Percentiles rank a stretch among this genome's conserved stretches.
These are phyloP conservation scores for Tricholoma bakamatsutake DNA, from an alignment of 768 basidiomycete genomes.

Conservation along the genomic window DNA sequence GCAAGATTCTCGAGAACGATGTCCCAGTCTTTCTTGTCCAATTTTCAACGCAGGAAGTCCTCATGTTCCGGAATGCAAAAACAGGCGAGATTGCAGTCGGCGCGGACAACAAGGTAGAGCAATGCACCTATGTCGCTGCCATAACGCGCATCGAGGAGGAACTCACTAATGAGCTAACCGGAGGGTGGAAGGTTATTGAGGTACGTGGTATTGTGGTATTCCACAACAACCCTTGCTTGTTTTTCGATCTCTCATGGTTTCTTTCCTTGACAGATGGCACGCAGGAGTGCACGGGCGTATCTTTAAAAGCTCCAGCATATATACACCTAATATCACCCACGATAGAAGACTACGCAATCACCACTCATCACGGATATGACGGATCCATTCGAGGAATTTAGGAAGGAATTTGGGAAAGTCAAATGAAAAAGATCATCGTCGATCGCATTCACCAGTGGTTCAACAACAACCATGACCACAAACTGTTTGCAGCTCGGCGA, in stretches of 20 bases:
- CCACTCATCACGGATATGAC: conserved; percentile 17
- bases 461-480: too few species aligned
- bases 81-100: conserved; percentile 85
- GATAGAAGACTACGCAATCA: conserved; percentile 17
- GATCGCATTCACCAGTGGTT: too few species aligned
- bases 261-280: conserved; percentile 30
- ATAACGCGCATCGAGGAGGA: conserved; percentile 86
- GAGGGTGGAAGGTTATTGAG: conserved; percentile 98
- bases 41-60: conserved; percentile 91
- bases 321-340: conserved; percentile 5
- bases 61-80: conserved; percentile 86
- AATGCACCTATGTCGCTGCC: conserved; percentile 89
- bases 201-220: conserved; percentile 47
- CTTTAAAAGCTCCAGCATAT: conserved; percentile 27
- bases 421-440: too few species aligned
- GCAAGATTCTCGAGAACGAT: conserved; percentile 86
- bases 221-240: not conserved
- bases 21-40: conserved; percentile 88
- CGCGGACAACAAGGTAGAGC: conserved; percentile 86
- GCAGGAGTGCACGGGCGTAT: conserved; percentile 41
- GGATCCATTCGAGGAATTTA: not conserved
- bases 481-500: too few species aligned
- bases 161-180: conserved; percentile 87
- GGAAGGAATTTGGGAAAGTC: too few species aligned
- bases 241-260: conserved; percentile 1